Evolutionary conservation across 83 land plant species (phyloP), one percentile per base, ranked within the genome.

Genomic region (Picea engelmannii): DNA sequence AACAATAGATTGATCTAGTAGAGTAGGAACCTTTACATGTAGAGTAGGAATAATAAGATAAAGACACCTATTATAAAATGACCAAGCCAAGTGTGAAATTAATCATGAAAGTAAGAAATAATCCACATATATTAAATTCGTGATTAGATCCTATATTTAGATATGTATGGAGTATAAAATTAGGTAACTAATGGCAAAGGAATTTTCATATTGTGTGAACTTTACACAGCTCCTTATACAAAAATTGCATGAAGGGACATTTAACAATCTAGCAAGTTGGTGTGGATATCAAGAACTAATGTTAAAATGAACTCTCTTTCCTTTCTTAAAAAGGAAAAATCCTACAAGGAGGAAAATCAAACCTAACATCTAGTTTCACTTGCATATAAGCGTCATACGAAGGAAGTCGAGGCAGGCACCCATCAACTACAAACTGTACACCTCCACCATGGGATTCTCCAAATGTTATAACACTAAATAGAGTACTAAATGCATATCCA

Each of bases 361-460:
- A 97, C 99, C 99, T 97, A 78, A 98, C 38, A 78, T 97, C 99
- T 60, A 97, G 94, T 20, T 97, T 99, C 17, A 85, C 76, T 81
- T 97, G 98, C 86, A 97, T 83, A 75, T 35, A 35, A 35, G 35
- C 35, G 35, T 35, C 35, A 35, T 35, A 35, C 35, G 35, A 35
- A 35, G 35, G 35, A 35, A 35, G 35, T 35, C 35, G 2, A 35
- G 35, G 35, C 2, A 35, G 1, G 2, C 35, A 35, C 35, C 35
- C 35, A 35, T 35, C 35, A 35, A 35, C 35, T 35, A 35, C 35
- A 35, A 35, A 35, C 35, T 2, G 35, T 1, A 35, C 35, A 35
- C 35, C 35, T 35, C 35, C 35, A 35, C 35, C 35, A 35, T 35
- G 35, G 35, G 35, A 35, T 35, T 35, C 35, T 35, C 35, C 47